Evolutionary conservation across 1,284 basidiomycete species (phyloP).

Genomic region (Acaromyces ingoldii): DNA sequence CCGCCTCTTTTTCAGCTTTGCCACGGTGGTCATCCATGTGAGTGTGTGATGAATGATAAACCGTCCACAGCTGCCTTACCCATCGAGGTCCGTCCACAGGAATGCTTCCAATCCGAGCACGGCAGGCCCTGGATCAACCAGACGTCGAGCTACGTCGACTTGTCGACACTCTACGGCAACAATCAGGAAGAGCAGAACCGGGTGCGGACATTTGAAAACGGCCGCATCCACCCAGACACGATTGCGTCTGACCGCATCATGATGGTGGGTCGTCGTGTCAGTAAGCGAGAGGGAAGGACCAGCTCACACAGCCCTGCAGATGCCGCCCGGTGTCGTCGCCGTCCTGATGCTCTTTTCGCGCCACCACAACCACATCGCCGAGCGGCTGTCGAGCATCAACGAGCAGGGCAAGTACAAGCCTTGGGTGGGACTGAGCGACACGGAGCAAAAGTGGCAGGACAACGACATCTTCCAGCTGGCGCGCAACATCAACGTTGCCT

Average conservation of each 20-base stretch:
- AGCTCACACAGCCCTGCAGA: constrained; percentile 63
- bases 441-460: constrained; percentile 20
- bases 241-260: constrained; percentile 62
- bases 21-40: constrained; percentile 43
- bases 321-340: constrained; percentile 68
- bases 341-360: constrained; percentile 64
- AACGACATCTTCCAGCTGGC: constrained; percentile 55
- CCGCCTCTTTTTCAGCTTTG: constrained; percentile 35
- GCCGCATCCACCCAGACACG: constrained; percentile 62
- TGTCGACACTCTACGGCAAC: constrained; percentile 69
- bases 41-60: no score
- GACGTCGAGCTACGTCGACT: constrained; percentile 69
- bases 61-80: no score
- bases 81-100: no score
- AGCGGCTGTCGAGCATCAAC: constrained; percentile 60
- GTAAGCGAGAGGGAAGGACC: no score
- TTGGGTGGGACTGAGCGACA: constrained; percentile 13
- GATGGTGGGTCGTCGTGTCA: no score
- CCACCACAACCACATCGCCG: constrained; percentile 70
- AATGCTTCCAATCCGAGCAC: constrained; percentile 32
- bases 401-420: constrained; percentile 18
- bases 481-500: constrained; percentile 16
- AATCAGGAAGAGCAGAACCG: constrained; percentile 55
- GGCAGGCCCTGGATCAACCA: constrained; percentile 57
- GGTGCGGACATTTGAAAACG: constrained; percentile 58